Conservation (phyloP, 805 yeast species). For the Scheffersomyces coipomensis region DNA sequence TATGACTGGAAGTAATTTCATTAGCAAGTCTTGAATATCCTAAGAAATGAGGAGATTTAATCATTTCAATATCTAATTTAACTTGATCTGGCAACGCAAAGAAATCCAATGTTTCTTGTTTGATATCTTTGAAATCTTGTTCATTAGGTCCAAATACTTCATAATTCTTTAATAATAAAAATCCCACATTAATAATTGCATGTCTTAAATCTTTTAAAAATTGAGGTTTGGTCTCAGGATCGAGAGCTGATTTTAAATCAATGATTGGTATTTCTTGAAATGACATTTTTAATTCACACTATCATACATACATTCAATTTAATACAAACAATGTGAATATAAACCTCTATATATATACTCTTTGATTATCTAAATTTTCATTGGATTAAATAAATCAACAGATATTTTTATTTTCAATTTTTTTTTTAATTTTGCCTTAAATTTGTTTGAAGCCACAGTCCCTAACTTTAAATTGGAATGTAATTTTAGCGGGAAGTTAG, state of each 20-base stretch:
- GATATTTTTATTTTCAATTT: too few species aligned
- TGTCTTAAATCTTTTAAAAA: conserved; percentile 39
- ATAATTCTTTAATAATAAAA: conserved; percentile 45
- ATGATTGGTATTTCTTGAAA: conserved; percentile 43
- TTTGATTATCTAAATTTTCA: too few species aligned
- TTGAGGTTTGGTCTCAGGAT: conserved; percentile 39
- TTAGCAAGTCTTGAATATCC: conserved; percentile 59
- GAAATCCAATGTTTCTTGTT: conserved; percentile 37
- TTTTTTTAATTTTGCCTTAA: too few species aligned
- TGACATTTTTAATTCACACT: conserved; percentile 26
- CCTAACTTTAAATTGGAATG: too few species aligned
- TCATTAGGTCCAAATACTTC: conserved; percentile 39
- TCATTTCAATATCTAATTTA: conserved; percentile 50
- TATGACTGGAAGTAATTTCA: conserved; percentile 51
- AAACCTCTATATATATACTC: too few species aligned
- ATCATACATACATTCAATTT: too few species aligned
- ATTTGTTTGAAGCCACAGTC: too few species aligned
- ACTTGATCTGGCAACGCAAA: conserved; percentile 47
- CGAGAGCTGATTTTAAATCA: conserved; percentile 42
- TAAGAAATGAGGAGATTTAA: conserved; percentile 54
- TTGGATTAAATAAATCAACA: too few species aligned
- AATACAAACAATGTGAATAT: too few species aligned
- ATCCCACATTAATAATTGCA: conserved; percentile 58
- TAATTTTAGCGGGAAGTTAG: too few species aligned
- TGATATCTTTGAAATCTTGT: conserved; percentile 34